Evolutionary conservation across 129 eudicot species (phyloP).

Genomic region (Artemisia annua): DNA sequence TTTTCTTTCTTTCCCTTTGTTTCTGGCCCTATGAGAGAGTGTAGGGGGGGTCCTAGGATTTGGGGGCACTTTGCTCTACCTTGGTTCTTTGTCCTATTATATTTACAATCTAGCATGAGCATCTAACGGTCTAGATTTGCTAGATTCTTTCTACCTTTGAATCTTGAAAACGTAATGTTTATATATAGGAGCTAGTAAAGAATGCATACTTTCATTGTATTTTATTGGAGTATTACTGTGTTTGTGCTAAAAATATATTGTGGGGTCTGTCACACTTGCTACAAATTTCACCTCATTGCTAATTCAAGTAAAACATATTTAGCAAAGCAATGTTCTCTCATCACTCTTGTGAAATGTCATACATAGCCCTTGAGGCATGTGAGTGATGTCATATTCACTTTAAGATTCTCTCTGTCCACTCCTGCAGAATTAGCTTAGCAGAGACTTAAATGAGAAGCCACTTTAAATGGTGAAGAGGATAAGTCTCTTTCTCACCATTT

Average conservation of each 20-base stretch:
- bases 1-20: conserved; percentile 36
- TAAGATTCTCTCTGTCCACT: conserved; percentile 40
- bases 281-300: conserved; percentile 14
- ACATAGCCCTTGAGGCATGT: conserved; percentile 38
- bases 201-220: conserved; percentile 8
- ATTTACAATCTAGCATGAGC: conserved; percentile 29
- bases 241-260: conserved; percentile 29
- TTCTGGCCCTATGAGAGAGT: conserved; percentile 24
- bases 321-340: conserved; percentile 31
- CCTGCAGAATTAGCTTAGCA: conserved; percentile 43
- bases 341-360: conserved; percentile 32
- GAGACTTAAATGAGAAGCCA: conserved; percentile 39
- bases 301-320: conserved; percentile 28
- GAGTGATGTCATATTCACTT: conserved; percentile 41
- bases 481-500: conserved; percentile 34
- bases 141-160: conserved; percentile 23
- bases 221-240: conserved; percentile 33
- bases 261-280: conserved; percentile 12
- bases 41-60: conserved; percentile 47
- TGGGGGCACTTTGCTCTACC: conserved; percentile 38
- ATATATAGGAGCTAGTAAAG: conserved; percentile 23
- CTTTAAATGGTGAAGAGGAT: conserved; percentile 48
- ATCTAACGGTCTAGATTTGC: conserved; percentile 32
- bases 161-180: conserved; percentile 1
- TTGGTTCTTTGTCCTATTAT: conserved; percentile 23